Evolutionary conservation across 768 basidiomycete species (phyloP).

Genomic region (Termitomyces sp.): DNA sequence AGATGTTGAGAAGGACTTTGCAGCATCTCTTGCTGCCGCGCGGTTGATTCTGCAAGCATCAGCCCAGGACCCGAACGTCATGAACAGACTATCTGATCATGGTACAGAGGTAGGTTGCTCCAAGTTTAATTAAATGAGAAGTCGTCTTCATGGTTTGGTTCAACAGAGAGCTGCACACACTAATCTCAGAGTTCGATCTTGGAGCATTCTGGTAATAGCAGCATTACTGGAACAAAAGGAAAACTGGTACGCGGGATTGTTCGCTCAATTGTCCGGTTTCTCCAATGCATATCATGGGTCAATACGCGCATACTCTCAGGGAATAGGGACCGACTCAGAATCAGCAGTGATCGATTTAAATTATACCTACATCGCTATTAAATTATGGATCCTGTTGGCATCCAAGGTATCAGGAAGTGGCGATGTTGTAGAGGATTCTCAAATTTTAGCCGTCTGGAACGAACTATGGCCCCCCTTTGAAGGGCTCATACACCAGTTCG

Average conservation of each 20-base stretch:
- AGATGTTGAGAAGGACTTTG: constrained; percentile 50
- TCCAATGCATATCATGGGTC: constrained; percentile 40
- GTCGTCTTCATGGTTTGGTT: not conserved
- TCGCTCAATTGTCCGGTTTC: constrained; percentile 50
- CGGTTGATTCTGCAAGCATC: constrained; percentile 50
- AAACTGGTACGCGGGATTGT: constrained; percentile 37
- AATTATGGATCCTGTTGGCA: constrained; percentile 66
- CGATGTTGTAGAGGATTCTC: constrained; percentile 23
- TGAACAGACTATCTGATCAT: constrained; percentile 33
- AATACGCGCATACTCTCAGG: constrained; percentile 37
- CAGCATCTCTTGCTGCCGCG: constrained; percentile 46
- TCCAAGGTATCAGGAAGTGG: constrained; percentile 28
- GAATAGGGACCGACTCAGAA: constrained; percentile 30
- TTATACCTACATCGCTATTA: constrained; percentile 64
- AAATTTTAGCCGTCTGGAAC: constrained; percentile 58
- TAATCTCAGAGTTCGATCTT: constrained; percentile 46
- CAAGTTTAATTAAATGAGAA: not conserved
- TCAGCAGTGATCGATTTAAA: constrained; percentile 57
- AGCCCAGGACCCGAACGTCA: constrained; percentile 36
- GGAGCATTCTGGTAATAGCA: constrained; percentile 61
- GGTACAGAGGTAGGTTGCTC: constrained; percentile 31
- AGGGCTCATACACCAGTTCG: constrained; percentile 44
- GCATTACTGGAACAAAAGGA: constrained; percentile 40
- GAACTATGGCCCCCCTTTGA: constrained; percentile 75
- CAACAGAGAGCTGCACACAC: constrained; percentile 30